Evolutionary conservation across 345 rosid genomes (phyloP).

Genomic region (Hypericum androsaemum): DNA sequence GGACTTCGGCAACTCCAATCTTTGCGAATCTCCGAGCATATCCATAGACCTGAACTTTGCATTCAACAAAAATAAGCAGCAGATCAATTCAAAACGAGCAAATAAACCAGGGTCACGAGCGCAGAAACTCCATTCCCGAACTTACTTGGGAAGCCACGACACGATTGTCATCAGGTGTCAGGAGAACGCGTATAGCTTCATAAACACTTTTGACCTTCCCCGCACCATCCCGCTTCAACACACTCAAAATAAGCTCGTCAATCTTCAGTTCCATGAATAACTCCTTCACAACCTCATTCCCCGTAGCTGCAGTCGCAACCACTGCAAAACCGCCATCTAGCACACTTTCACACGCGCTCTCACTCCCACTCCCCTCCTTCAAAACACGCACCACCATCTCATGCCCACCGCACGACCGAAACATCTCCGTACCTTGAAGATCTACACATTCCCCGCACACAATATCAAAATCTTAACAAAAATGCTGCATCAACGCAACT

Average conservation of each 20-base stretch:
- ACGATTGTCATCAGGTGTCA: constrained; percentile 83
- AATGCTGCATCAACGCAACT: too few relatives aligned
- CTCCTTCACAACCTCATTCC: constrained; percentile 80
- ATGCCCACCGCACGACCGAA: too few relatives aligned
- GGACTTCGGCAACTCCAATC: constrained; percentile 61
- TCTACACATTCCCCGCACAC: too few relatives aligned
- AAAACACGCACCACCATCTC: constrained; percentile 31
- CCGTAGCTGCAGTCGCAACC: constrained; percentile 70
- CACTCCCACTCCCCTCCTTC: constrained; percentile 32
- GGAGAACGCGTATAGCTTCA: constrained; percentile 61
- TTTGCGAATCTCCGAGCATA: constrained; percentile 85
- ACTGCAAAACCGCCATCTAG: constrained; percentile 51
- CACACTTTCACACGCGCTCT: constrained; percentile 33
- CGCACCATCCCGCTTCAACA: constrained; percentile 19
- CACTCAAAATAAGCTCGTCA: too few relatives aligned
- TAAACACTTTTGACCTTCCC: constrained; percentile 27
- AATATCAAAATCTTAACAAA: too few relatives aligned
- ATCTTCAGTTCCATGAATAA: constrained; percentile 21
- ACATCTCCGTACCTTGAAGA: too few relatives aligned
- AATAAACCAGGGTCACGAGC: background rate
- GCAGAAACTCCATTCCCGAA: background rate
- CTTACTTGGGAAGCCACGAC: constrained; percentile 95
- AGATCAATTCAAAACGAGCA: background rate
- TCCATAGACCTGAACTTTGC: constrained; percentile 65
- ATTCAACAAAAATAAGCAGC: background rate